Percentiles rank a stretch among this genome's conserved stretches.
These are phyloP conservation scores for Globisporangium carolinianum DNA, from an alignment of 352 stramenopile genomes.

Conservation along the genomic window DNA sequence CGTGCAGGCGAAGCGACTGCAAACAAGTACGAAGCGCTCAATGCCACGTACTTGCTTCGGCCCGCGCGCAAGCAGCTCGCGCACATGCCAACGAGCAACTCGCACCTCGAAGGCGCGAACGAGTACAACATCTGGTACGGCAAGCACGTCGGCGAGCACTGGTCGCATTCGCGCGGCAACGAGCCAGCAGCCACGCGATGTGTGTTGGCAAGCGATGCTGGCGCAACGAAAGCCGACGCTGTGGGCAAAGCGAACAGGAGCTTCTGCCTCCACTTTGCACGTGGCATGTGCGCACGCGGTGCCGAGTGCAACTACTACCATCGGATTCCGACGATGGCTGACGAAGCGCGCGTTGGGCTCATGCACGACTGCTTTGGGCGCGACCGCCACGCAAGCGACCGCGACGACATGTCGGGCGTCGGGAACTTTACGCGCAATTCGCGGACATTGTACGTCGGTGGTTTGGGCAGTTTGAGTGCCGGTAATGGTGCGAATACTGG, in stretches of 20 bases:
- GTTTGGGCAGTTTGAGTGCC: slow-evolving; percentile 49
- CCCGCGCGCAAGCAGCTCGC: slow-evolving; percentile 90
- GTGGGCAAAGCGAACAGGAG: slow-evolving; percentile 79
- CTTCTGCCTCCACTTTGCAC: slow-evolving; percentile 92
- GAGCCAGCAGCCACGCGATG: slow-evolving; percentile 87
- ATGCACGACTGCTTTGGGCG: slow-evolving; percentile 92
- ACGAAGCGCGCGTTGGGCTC: slow-evolving; percentile 74
- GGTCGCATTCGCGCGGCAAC: slow-evolving; percentile 73
- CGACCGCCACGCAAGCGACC: slow-evolving; percentile 85
- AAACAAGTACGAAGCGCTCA: slow-evolving; percentile 78
- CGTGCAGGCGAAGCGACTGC: slow-evolving; percentile 59
- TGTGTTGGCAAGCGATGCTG: slow-evolving; percentile 76
- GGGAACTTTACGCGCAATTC: slow-evolving; percentile 90
- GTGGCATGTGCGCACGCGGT: slow-evolving; percentile 86
- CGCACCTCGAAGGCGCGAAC: slow-evolving; percentile 86
- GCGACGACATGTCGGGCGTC: slow-evolving; percentile 91
- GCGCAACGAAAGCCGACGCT: slow-evolving; percentile 88
- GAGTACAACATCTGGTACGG: slow-evolving; percentile 97
- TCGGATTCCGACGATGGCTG: slow-evolving; percentile 65
- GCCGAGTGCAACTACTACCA: slow-evolving; percentile 92
- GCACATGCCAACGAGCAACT: slow-evolving; percentile 79
- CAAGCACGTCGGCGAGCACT: slow-evolving; percentile 90
- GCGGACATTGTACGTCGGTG: slow-evolving; percentile 89
- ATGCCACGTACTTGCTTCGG: slow-evolving; percentile 75
- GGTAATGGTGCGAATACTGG: too few relatives aligned